phyloP scores from a whole-genome alignment of 441 rosid genomes.

The Syzygium malaccense region DNA sequence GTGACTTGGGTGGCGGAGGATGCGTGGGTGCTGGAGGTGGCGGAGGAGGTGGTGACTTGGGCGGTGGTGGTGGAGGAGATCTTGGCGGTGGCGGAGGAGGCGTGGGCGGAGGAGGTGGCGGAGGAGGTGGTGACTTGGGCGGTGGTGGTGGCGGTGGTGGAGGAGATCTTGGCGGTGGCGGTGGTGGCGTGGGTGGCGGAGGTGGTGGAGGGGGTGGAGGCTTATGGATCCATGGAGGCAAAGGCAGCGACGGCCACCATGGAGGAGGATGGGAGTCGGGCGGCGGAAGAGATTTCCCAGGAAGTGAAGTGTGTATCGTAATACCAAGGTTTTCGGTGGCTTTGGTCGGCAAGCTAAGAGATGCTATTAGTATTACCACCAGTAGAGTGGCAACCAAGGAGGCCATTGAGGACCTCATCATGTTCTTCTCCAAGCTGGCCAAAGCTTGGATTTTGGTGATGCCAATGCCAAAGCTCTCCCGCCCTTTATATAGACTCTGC shows the following conservation, averaged over 20 bases:
- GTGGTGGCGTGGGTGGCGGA: no score
- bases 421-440: not conserved
- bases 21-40: not conserved
- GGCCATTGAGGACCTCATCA: not conserved
- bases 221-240: no score
- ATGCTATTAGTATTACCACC: not conserved
- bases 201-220: no score
- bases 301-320: no score
- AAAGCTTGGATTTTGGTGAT: not conserved
- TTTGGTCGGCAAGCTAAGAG: not conserved
- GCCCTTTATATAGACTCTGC: not conserved
- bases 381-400: not conserved
- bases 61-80: not conserved
- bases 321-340: not conserved
- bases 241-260: no score
- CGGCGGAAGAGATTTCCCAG: no score
- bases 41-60: no score
- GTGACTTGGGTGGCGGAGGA: not conserved
- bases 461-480: not conserved
- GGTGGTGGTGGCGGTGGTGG: not conserved
- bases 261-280: no score
- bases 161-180: not conserved
- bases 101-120: not conserved
- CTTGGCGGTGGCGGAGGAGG: no score
- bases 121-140: not conserved